Conservation (phyloP, 192 early-diverging fungal species). For the Backusella morwellensis region DNA sequence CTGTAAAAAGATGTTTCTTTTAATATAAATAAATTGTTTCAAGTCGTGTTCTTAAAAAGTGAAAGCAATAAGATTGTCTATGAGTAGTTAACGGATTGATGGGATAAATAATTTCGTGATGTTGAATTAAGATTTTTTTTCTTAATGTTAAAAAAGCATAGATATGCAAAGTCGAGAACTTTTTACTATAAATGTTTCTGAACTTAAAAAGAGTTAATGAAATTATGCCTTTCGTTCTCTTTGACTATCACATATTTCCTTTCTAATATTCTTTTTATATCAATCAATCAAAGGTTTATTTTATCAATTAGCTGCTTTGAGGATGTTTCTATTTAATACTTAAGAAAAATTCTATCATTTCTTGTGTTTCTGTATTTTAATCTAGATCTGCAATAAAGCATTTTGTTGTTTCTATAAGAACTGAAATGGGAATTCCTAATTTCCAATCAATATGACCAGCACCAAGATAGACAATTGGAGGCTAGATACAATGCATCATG, state of each 20-base stretch:
- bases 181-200: background rate
- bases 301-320: background rate
- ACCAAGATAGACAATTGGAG: constrained; percentile 73
- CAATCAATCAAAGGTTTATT: background rate
- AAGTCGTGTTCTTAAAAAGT: background rate
- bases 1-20: background rate
- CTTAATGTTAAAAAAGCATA: background rate
- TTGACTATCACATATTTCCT: background rate
- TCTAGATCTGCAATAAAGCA: constrained; percentile 14
- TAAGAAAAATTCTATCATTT: background rate
- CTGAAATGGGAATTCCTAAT: constrained; percentile 59
- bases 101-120: background rate
- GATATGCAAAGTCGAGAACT: background rate
- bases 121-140: background rate
- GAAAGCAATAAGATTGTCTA: background rate
- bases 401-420: constrained; percentile 45
- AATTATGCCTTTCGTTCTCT: background rate
- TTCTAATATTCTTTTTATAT: background rate
- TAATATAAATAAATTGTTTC: background rate
- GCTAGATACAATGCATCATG: constrained; percentile 21
- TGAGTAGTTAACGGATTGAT: background rate
- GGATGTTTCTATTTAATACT: background rate
- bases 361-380: background rate
- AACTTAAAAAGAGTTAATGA: background rate
- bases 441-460: constrained; percentile 88